These are phyloP conservation scores for Leishmania braziliensis DNA, from an alignment of 208 protist species.

Conservation along the genomic window DNA sequence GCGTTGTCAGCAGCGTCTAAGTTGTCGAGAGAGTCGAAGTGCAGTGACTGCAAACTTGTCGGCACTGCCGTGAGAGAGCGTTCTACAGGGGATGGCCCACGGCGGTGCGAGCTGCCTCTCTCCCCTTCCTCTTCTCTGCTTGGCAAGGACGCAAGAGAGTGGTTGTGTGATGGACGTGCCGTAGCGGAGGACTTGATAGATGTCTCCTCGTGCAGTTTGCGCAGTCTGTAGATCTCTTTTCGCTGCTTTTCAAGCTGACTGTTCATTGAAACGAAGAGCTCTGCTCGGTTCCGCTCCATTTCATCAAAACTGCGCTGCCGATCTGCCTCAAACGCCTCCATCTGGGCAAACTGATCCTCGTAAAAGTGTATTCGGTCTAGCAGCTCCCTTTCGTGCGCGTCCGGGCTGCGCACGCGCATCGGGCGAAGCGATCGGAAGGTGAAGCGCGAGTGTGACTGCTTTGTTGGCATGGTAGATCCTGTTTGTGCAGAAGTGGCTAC, in stretches of 20 bases:
- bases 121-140: conserved; percentile 25
- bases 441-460: conserved; percentile 19
- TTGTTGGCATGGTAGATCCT: neutral
- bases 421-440: conserved; percentile 49
- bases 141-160: conserved; percentile 12
- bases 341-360: conserved; percentile 46
- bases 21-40: conserved; percentile 14
- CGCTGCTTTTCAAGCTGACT: conserved; percentile 59
- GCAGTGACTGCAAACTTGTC: neutral
- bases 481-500: neutral
- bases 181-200: conserved; percentile 30
- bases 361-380: conserved; percentile 64
- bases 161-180: conserved; percentile 24
- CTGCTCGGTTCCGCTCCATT: conserved; percentile 73
- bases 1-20: conserved; percentile 8
- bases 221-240: conserved; percentile 60
- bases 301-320: conserved; percentile 70
- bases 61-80: conserved; percentile 17
- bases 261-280: conserved; percentile 84
- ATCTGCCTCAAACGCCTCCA: conserved; percentile 63
- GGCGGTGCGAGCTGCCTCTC: conserved; percentile 7
- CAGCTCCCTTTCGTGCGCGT: conserved; percentile 62
- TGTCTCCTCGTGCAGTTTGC: conserved; percentile 28
- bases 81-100: conserved; percentile 23
- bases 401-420: conserved; percentile 63